Conservation (phyloP, 768 basidiomycete genomes). For the Aureoboletus auriporus region DNA sequence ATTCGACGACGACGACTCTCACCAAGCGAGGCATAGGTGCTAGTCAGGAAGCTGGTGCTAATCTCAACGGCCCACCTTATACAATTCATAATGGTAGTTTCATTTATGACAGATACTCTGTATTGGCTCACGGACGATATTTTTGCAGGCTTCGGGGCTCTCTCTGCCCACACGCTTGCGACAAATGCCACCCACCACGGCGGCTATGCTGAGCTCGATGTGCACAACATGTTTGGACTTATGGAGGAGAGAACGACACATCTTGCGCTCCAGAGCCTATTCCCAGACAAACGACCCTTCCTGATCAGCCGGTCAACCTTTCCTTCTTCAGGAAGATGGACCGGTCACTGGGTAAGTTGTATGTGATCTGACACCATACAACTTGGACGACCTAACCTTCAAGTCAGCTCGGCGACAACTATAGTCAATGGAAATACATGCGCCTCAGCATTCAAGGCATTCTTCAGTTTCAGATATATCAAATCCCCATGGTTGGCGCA, state of each 20-base stretch:
- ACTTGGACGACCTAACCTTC: constrained; percentile 26
- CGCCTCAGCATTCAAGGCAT: constrained; percentile 67
- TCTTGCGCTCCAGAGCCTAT: constrained; percentile 47
- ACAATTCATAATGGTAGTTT: constrained; percentile 62
- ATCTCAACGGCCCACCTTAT: constrained; percentile 60
- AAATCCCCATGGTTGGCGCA: constrained; percentile 77
- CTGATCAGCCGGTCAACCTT: constrained; percentile 65
- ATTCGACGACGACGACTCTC: constrained; percentile 10
- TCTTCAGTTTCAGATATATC: constrained; percentile 78
- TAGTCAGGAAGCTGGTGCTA: constrained; percentile 38
- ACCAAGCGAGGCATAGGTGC: constrained; percentile 43
- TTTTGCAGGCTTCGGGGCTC: constrained; percentile 41
- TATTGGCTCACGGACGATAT: neutral
- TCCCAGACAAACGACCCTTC: constrained; percentile 62
- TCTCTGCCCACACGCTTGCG: constrained; percentile 53
- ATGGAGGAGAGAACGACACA: constrained; percentile 68
- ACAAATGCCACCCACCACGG: constrained; percentile 66
- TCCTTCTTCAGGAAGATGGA: constrained; percentile 61
- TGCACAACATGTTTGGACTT: constrained; percentile 64
- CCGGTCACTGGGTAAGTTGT: constrained; percentile 57
- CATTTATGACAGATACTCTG: neutral
- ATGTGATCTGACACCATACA: neutral
- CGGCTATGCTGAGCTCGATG: constrained; percentile 58
- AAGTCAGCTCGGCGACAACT: constrained; percentile 65
- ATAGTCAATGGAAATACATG: constrained; percentile 68